Percentiles rank a stretch among this genome's conserved stretches.
Conservation (phyloP, 148 eudicot species). For the Hydrangea macrophylla region DNA sequence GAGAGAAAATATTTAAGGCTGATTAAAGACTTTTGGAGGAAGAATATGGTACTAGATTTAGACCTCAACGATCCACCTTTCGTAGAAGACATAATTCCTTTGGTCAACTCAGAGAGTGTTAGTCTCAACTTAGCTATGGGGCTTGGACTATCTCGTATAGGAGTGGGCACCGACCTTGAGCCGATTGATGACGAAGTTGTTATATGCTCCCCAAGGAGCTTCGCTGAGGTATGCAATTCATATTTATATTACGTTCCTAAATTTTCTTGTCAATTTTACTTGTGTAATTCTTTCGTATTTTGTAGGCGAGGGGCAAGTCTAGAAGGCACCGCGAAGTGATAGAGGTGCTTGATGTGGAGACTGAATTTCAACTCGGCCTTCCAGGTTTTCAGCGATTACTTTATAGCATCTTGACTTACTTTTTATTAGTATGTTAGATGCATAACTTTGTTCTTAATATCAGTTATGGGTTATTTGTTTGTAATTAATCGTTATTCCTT, state of each 20-base stretch:
- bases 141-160: neutral
- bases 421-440: too few species aligned
- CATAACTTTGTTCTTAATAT: too few species aligned
- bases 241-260: neutral
- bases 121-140: conserved; percentile 12
- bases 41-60: conserved; percentile 14
- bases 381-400: conserved; percentile 12
- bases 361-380: neutral
- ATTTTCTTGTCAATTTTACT: neutral
- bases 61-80: conserved; percentile 14
- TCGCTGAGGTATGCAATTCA: conserved; percentile 17
- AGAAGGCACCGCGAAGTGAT: conserved; percentile 10
- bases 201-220: conserved; percentile 26
- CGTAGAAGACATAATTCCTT: neutral
- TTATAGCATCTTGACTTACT: neutral
- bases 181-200: conserved; percentile 22
- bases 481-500: too few species aligned
- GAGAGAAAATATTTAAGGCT: neutral
- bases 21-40: conserved; percentile 5
- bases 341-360: conserved; percentile 16
- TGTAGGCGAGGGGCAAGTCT: conserved; percentile 19
- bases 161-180: neutral
- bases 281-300: neutral
- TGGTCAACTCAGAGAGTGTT: neutral
- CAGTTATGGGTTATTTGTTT: too few species aligned